Base-by-base conservation (phyloP, 257 asterid genomes). In the Mentha longifolia region DNA sequence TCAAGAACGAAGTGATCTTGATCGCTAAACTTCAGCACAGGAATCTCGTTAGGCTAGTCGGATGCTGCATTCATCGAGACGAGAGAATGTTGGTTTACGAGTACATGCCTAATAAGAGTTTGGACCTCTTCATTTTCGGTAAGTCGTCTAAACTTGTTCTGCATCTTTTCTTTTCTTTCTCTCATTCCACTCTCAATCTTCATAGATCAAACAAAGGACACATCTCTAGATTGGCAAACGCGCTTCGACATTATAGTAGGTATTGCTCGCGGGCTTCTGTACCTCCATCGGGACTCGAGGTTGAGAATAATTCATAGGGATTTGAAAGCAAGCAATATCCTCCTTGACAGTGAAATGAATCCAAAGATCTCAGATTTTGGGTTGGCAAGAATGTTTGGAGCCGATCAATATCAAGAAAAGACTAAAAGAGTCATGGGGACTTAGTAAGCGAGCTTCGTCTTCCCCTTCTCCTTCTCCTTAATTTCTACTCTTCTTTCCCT, bases 351-450 rank as follows among this genome's bases (percentile, higher is more conserved):
- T 4, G 80, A 69, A 31, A 79, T 84, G 89, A 75, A 70, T 57
- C 89, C 89, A 3, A 84, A 75, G 68, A 81, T 84, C 39, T 77
- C 86, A 0, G 85, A 84, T 64, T 79, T 84, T 30, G 89, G 86
- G 41, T 30, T 84, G 6, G 81, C 89, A 3, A 81, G 83, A 62
- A 73, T 54, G n/a, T 75, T 71, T 0, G 75, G 68, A 49, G 52
- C 71, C 2, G 80, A 72, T 17, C 63, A 39, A 35, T n/a, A 62
- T 41, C 80, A 73, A 63, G 78, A 62, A 51, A 82, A 20, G 11
- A 75, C 89, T 1, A 78, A 65, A 63, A 68, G 81, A 67, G 76
- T 82, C 6, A 73, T 79, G 39, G 89, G 89, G 30, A 79, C 85
- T 49, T 71, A 76, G 87, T 82, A 62, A 82, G 86, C 76, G 15